phyloP scores from a whole-genome alignment of 2,329 filamentous ascomycete genomes.

The Grosmannia clavigera region DNA sequence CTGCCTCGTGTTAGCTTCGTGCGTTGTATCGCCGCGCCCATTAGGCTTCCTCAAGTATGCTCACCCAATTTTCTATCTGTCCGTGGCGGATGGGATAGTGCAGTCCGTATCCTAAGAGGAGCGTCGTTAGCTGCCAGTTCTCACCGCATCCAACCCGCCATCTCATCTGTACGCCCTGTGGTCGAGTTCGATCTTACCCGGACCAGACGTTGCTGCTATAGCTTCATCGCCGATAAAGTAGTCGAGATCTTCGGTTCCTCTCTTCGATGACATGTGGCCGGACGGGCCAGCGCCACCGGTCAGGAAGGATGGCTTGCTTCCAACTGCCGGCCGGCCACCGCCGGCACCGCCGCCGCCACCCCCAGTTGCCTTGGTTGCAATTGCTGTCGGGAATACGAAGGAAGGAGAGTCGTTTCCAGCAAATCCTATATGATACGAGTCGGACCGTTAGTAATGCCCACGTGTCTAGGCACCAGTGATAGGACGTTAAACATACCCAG shows the following conservation, averaged over 20 bases:
- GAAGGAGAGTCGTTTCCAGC: conserved; percentile 98
- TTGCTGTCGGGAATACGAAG: conserved; percentile 97
- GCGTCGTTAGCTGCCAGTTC: background rate
- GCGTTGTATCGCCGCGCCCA: too few species aligned
- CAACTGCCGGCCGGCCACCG: conserved; percentile 79
- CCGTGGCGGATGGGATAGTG: conserved; percentile 97
- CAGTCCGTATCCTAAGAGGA: conserved; percentile 67
- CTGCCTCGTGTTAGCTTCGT: conserved; percentile 31
- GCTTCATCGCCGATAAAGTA: conserved; percentile 99
- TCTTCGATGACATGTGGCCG: conserved; percentile 78
- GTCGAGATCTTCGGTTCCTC: conserved; percentile 93
- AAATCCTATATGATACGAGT: conserved; percentile 53
- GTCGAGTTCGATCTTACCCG: conserved; percentile 38
- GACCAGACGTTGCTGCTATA: conserved; percentile 67
- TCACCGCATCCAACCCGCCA: background rate
- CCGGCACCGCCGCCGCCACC: conserved; percentile 63
- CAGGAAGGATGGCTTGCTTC: conserved; percentile 89
- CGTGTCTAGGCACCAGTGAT: conserved; percentile 5
- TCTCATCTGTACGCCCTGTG: background rate
- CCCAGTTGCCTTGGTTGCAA: conserved; percentile 78
- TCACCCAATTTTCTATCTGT: conserved; percentile 97
- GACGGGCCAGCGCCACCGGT: conserved; percentile 76
- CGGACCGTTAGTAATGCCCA: background rate
- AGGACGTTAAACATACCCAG: conserved; percentile 53
- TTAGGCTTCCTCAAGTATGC: conserved; percentile 13